Percentiles rank a stretch among this genome's conserved stretches.
Evolutionary conservation across 2,329 filamentous ascomycete species (phyloP).

Genomic region (Calonectria pauciramosa): DNA sequence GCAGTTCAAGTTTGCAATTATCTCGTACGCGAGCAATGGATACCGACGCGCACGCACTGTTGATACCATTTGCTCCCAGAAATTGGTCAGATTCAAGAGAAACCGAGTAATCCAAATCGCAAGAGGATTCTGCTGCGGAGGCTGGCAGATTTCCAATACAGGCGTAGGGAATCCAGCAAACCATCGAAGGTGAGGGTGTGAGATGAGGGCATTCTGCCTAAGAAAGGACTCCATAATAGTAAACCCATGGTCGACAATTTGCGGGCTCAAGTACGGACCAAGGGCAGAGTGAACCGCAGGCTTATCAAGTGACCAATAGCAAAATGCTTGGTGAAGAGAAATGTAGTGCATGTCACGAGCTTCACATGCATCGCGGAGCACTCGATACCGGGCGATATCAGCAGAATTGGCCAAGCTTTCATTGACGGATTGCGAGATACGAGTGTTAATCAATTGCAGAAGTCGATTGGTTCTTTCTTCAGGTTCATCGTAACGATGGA

Average conservation of each 20-base stretch:
- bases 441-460: constrained; percentile 23
- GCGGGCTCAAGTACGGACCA: background rate
- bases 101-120: constrained; percentile 40
- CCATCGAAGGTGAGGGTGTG: constrained; percentile 43
- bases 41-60: constrained; percentile 36
- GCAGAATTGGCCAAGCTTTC: constrained; percentile 45
- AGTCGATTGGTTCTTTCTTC: constrained; percentile 4
- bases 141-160: constrained; percentile 24
- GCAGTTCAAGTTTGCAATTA: constrained; percentile 41
- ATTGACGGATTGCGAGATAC: constrained; percentile 39
- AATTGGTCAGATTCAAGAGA: constrained; percentile 35
- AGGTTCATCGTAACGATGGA: constrained; percentile 13
- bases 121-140: constrained; percentile 11
- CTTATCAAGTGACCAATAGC: constrained; percentile 62
- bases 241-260: constrained; percentile 41
- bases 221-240: constrained; percentile 35
- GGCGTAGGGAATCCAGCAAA: constrained; percentile 46
- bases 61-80: constrained; percentile 39
- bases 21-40: constrained; percentile 48
- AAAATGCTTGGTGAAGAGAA: constrained; percentile 75
- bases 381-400: constrained; percentile 63
- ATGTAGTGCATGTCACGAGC: constrained; percentile 74
- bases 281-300: constrained; percentile 51
- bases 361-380: constrained; percentile 70
- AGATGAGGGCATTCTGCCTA: constrained; percentile 41